phyloP scores from a whole-genome alignment of 1,284 basidiomycete species.

The Ustilago nuda region DNA sequence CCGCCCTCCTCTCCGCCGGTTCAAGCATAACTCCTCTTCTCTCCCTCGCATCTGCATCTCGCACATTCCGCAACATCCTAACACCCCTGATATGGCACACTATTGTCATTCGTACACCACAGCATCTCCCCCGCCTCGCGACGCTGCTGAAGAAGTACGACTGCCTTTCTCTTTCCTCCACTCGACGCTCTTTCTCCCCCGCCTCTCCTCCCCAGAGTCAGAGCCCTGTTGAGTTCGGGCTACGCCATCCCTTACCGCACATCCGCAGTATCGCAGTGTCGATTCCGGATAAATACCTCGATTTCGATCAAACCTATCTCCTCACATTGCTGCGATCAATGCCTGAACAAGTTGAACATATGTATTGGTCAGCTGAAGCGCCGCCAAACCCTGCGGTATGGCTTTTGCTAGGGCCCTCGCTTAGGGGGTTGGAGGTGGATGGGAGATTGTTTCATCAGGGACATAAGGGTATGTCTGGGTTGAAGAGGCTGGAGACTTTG shows the following conservation, averaged over 20 bases:
- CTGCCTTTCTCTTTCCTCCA: constrained; percentile 9
- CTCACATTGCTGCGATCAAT: constrained; percentile 26
- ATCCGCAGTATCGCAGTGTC: constrained; percentile 20
- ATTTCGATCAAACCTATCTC: constrained; percentile 31
- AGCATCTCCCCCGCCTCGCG: constrained; percentile 26
- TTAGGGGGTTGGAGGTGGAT: constrained; percentile 29
- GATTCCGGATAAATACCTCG: constrained; percentile 30
- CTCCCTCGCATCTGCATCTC: constrained; percentile 14
- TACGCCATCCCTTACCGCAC: constrained; percentile 25
- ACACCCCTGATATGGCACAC: constrained; percentile 29
- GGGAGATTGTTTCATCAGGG: constrained; percentile 38
- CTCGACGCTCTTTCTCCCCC: constrained; percentile 11
- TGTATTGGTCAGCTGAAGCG: constrained; percentile 30
- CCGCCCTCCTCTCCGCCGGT: not conserved
- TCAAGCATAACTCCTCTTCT: constrained; percentile 11
- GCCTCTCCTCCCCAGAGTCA: not conserved
- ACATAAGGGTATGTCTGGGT: constrained; percentile 12
- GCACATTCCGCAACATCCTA: constrained; percentile 18
- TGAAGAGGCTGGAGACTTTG: constrained; percentile 30
- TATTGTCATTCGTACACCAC: constrained; percentile 28
- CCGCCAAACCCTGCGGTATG: constrained; percentile 21
- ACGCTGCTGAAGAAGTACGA: constrained; percentile 23
- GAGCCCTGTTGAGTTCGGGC: not conserved
- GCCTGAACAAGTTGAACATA: constrained; percentile 24
- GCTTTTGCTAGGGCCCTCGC: constrained; percentile 10